Base-by-base conservation (phyloP, 2,329 filamentous ascomycete species). In the Trichoderma atrobrunneum region DNA sequence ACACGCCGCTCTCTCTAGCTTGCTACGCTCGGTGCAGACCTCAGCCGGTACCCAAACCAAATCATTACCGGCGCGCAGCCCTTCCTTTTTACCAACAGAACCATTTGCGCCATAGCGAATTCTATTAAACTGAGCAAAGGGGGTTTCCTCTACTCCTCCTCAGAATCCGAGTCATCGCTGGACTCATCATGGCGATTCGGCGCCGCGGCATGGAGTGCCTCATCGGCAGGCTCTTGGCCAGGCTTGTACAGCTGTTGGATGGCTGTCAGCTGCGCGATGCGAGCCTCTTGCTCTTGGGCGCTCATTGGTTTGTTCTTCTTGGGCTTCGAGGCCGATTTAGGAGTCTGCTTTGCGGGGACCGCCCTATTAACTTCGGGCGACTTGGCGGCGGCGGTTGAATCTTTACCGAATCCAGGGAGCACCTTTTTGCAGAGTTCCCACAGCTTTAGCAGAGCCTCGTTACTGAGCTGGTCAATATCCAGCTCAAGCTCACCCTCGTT, bases 241-340 rank as follows among this genome's bases (percentile, higher is more conserved):
- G 78, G 76, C 72, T 78, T 80, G 73, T 83, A 84, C 72, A 83
- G 77, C 56, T 83, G 83, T 51, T 88, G 81, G 73, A 89, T 85
- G 72, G 86, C 85, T 75, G 87, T 85, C 61, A 93, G 84, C 77
- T 88, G 84, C 32, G 86, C 84, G 76, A 93, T 92, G 71, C 87
- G 88, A 30, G 87, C 85, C 76, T 92, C 90, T 79, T 93, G 91
- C 80, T 93, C 90, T 26, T 84, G 83, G 74, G 91, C 91, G 79
- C 88, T 90, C 91, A 93, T 93, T 2, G 91, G 91, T 84, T 93
- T 93, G 80, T 93, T 92, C 85, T 92, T 92, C 83, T 90, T 90
- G 67, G 87, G 88, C 80, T 90, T 89, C 74, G 82, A 80, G 34
- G 78, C 77, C 18, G 78, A 74, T 57, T 80, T 78, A 64, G 79